Evolutionary conservation across 148 eudicot species (phyloP), one percentile per base, ranked within the genome.

Genomic region (Nepenthes gracilis): DNA sequence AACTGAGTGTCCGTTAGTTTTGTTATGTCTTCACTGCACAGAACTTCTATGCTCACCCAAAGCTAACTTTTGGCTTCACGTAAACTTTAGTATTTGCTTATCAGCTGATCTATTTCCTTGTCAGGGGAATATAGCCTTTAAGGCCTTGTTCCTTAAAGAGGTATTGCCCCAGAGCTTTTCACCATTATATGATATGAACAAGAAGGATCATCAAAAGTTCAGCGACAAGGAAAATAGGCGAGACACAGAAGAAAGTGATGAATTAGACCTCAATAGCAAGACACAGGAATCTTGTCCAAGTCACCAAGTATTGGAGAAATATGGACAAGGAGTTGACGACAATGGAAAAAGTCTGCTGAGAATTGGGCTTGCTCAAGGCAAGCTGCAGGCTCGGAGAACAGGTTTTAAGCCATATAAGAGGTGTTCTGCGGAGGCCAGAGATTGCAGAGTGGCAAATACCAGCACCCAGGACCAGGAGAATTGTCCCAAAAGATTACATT

Each of bases 381-480:
- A 86, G 74, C 75, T 77, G 63, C 79, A 76, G 64, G 68, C 74
- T 10, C 67, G 74, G 4, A 78, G 72, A 78, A 93, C 91, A 58
- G 98, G 98, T 12, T 93, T 93, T 67, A 93, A 86, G 80, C 98
- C 98, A 8, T 93, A 93, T 69, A 88, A 88, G 75, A 80, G 98
- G 76, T 93, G 96, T 64, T 86, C 95, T 6, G 54, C 80, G 64
- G 96, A 88, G 78, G 98, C 86, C 33, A 78, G 78, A 51, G 96
- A 83, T 58, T 72, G 74, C 69, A 70, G 64, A 73, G 70, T 72
- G 63, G 66, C 71, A 59, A 69, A 62, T 43, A 68, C 59, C 43
- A 60, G 68, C 57, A 43, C 61, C 73, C 84, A 81, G 64, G 90
- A 78, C 33, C 94, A 81, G 57, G 86, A 79, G 74, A 78, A 80